These are phyloP conservation scores for Glycyrrhiza uralensis DNA, from an alignment of 306 rosid genomes.

Conservation along the genomic window DNA sequence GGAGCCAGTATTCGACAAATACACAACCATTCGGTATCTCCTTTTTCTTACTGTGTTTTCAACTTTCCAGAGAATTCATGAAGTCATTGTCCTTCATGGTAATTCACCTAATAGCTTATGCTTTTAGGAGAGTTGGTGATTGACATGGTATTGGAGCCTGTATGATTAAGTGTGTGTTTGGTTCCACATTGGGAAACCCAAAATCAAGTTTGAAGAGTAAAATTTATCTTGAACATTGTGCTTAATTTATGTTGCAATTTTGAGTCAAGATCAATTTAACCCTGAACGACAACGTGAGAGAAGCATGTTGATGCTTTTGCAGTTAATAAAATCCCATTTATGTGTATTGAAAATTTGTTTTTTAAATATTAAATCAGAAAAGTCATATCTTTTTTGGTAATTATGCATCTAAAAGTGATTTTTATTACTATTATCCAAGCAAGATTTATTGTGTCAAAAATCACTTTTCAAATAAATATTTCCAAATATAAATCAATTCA, in stretches of 20 bases:
- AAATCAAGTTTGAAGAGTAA: not conserved
- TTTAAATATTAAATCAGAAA: not conserved
- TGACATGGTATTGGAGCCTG: not conserved
- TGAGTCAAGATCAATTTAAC: not conserved
- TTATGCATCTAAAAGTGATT: not conserved
- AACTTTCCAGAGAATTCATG: not conserved
- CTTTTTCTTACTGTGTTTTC: constrained; percentile 1
- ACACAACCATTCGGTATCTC: constrained; percentile 75
- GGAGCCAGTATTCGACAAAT: constrained; percentile 72
- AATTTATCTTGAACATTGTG: not conserved
- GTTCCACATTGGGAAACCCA: not conserved
- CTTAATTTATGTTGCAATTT: not conserved
- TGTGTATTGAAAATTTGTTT: not conserved
- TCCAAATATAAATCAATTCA: not conserved
- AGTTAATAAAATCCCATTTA: not conserved
- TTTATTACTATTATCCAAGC: not conserved
- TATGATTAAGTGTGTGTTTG: not conserved
- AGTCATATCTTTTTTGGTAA: too few relatives aligned
- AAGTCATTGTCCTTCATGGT: constrained; percentile 1
- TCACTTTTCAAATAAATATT: not conserved
- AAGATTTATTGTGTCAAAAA: not conserved
- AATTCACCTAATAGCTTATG: not conserved
- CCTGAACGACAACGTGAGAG: too few relatives aligned
- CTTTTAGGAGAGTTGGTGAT: constrained; percentile 4
- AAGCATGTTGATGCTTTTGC: too few relatives aligned